Evolutionary conservation across 169 alveolate species (phyloP), one percentile per base, ranked within the genome.

Genomic region (Plasmodium inui): DNA sequence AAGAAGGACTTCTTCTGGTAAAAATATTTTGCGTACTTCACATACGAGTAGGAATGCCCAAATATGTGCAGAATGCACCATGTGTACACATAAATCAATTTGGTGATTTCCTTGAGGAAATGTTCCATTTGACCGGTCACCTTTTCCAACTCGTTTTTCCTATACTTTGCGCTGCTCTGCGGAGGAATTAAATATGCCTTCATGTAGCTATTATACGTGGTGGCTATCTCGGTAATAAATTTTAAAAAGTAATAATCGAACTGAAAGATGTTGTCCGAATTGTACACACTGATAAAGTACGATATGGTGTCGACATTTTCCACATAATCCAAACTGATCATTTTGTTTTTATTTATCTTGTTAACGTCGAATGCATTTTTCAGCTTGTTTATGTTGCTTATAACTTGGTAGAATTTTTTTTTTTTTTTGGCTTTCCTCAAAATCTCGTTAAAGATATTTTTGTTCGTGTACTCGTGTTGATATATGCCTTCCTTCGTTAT

Each of bases 171-270:
- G 55, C 8, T 84, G 41, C 39, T 72, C 26, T 70, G 76, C 32
- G 41, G 14, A 28, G 46, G 44, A 50, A 86, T 78, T 53, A 86
- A 53, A 76, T 86, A 55, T 10, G 79, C 39, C 80, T 86, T 86
- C 61, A 86, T 86, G 70, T 86, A 86, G 80, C 67, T 86, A 50
- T 86, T 86, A 86, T 86, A 86, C 14, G 86, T 86, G 2, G 93
- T 74, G 39, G 81, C 41, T 86, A 86, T 86, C 53, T 86, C 93
- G 22, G 93, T 57, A 19, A 86, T 53, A 46, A 86, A 86, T 53
- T 86, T 86, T 86, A 86, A 86, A 86, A 86, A 86, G 17, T 74
- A 86, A 70, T 86, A 86, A 86, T 86, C 93, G 67, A 86, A 86
- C 61, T 86, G 93, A 57, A 86, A 86, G 4, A 86, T 86, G 28